A percentile compares a stretch with the other conserved stretches of the same genome.
Evolutionary conservation across 2,329 filamentous ascomycete species (phyloP).

Genomic region (Fusarium sp.): DNA sequence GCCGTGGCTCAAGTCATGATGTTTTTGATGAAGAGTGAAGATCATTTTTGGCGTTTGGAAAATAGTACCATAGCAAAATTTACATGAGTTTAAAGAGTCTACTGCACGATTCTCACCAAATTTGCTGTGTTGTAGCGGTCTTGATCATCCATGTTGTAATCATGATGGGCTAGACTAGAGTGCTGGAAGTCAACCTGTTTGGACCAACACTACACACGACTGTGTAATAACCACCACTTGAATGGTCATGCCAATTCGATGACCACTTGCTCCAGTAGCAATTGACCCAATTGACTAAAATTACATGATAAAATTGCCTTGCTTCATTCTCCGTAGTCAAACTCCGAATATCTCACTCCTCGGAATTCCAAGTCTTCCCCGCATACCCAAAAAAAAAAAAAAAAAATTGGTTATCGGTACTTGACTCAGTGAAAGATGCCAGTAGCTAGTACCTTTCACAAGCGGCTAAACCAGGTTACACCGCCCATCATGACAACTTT

Average conservation of each 20-base stretch:
- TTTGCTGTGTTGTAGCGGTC: not conserved
- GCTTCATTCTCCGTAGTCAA: constrained; percentile 16
- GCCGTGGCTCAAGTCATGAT: constrained; percentile 43
- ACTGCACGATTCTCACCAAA: not conserved
- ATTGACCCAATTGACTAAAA: constrained; percentile 1
- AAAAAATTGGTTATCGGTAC: constrained; percentile 23
- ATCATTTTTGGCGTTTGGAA: constrained; percentile 23
- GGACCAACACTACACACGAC: not conserved
- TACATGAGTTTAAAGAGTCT: not conserved
- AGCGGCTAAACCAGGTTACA: not conserved
- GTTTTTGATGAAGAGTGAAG: constrained; percentile 3
- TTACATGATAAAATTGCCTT: constrained; percentile 13
- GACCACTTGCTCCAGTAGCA: not conserved
- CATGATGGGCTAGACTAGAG: constrained; percentile 3
- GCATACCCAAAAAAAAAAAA: constrained; percentile 17
- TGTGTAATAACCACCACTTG: not conserved
- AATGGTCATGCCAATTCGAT: not conserved
- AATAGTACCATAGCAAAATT: constrained; percentile 9
- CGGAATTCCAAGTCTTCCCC: constrained; percentile 27
- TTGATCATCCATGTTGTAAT: not conserved
- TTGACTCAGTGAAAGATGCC: constrained; percentile 31
- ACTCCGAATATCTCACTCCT: constrained; percentile 19
- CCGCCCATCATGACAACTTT: constrained; percentile 3
- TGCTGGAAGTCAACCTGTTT: not conserved
- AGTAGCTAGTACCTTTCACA: not conserved